Base-by-base conservation (phyloP, 2,329 filamentous ascomycete species). In the Plectosphaerella sp. region DNA sequence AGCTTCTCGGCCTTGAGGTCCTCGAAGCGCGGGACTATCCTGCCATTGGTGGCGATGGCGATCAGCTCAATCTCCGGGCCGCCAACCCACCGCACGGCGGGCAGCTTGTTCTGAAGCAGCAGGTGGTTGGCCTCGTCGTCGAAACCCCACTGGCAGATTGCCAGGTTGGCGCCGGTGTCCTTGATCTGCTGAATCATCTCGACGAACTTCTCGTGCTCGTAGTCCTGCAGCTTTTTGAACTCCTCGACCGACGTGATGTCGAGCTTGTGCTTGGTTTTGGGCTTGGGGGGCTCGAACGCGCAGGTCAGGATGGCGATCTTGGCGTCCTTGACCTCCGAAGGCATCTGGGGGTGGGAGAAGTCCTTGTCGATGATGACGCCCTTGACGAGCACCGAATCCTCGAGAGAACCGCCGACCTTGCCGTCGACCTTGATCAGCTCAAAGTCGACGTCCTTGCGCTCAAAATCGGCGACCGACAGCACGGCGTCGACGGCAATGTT, bases 111-210 rank as follows among this genome's bases (percentile, higher is more conserved):
- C 75, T 97, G 95, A 56, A 99, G 85, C 36, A 99, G 82, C 54
- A 99, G 76, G 72, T 99, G 94, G 77, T 99, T 99, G 57, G 94
- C 94, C 76, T 99, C 94, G 66, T 99, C 94, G 68, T 99, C 94
- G 67, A 99, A 99, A 60, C 94, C 94, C 94, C 95, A 99, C 71
- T 99, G 95, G 75, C 94, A 99, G 66, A 99, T 96, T 58, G 92
- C 94, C 55, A 99, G 81, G 75, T 99, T 99, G 59, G 94, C 94
- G 56, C 94, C 94, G 1, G 93, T 95, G 64, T 89, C 89, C 77
- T 99, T 99, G 78, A 99, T 94, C 73, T 97, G 89, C 68, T 95
- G 81, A 63, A 99, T 97, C 94, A 99, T 99, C 76, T 97, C 93
- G 54, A 90, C 83, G 68, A 99, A 99, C 76, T 97, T 99, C 68